Conservation (phyloP, 1,284 basidiomycete genomes). For the Marasmius fiardii region DNA sequence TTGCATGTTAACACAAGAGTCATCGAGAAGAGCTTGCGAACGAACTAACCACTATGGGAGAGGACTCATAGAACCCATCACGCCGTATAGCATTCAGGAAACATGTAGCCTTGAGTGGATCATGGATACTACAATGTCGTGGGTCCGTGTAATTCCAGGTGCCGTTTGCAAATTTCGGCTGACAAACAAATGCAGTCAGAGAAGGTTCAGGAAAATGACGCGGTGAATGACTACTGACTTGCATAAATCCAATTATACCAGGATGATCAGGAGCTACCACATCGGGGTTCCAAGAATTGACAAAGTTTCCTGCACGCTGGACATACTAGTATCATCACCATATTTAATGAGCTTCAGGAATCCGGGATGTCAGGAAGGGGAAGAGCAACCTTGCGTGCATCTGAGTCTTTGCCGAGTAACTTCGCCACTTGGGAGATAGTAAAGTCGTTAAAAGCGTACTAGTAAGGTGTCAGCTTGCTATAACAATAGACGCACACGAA, state of each 20-base stretch:
- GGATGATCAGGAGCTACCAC: slow-evolving; percentile 43
- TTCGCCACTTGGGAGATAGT: slow-evolving; percentile 60
- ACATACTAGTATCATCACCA: slow-evolving; percentile 39
- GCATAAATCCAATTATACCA: slow-evolving; percentile 46
- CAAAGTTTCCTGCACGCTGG: slow-evolving; percentile 52
- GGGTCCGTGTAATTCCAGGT: slow-evolving; percentile 65
- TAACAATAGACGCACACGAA: neutral
- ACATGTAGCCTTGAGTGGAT: slow-evolving; percentile 53
- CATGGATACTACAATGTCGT: slow-evolving; percentile 61
- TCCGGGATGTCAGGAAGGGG: neutral
- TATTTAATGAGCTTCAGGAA: neutral
- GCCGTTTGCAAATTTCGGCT: slow-evolving; percentile 60
- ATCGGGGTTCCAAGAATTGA: slow-evolving; percentile 57
- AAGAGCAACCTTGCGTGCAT: slow-evolving; percentile 41
- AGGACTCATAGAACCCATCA: slow-evolving; percentile 66
- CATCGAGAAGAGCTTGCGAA: neutral
- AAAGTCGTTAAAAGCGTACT: slow-evolving; percentile 65
- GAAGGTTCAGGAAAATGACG: neutral
- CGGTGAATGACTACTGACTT: slow-evolving; percentile 31
- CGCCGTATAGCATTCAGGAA: slow-evolving; percentile 54
- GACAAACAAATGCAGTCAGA: neutral
- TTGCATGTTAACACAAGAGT: neutral
- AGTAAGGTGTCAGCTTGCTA: neutral
- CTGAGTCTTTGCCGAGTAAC: slow-evolving; percentile 41
- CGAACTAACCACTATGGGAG: slow-evolving; percentile 50